Base-by-base conservation (phyloP, 306 rosid genomes). In the Calophaca sinica region DNA sequence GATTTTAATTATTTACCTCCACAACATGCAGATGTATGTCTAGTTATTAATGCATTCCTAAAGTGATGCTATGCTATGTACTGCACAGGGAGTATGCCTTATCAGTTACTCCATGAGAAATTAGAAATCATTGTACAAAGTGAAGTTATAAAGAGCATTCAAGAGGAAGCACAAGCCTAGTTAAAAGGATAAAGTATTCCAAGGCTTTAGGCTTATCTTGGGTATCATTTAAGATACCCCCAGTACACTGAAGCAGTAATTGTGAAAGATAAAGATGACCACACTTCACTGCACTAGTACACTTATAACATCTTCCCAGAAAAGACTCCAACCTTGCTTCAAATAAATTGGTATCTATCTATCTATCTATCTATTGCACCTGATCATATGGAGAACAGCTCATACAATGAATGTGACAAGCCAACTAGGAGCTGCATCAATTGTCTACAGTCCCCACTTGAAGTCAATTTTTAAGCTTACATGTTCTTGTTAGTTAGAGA, bases 381-480 rank as follows among this genome's bases (percentile, higher is more conserved):
- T 46, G 28, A 49, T 39, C 76, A 68, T 74, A 61, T 51, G 77
- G 80, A 52, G 8, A 75, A 50, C 73, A 74, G 62, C 74, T 75
- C 74, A 76, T 20, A 11, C 5, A 76, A 62, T 63, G 62, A 72
- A 77, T 48, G 75, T 57, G 82, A 82, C 74, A 76, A 45, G 69
- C 49, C 4, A 67, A 13, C 41, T 41, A 64, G 41, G 50, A 46
- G 38, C 10, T 60, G 15, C 80, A 15, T 67, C 60, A 76, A 28
- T 57, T 67, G 50, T 59, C 29, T 39, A 68, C 2, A 74, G 80
- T 65, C 57, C 84, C 78, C 81, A 70, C 78, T 64, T 12, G 80
- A 68, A 15, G 45, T 66, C 55, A 59, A 77, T 77, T 72, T 20
- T 77, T 67, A 77, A 51, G 74, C 33, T 57, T 77, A 15, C 76